Evolutionary conservation across 345 rosid genomes (phyloP).

Genomic region (Acer campestre): DNA sequence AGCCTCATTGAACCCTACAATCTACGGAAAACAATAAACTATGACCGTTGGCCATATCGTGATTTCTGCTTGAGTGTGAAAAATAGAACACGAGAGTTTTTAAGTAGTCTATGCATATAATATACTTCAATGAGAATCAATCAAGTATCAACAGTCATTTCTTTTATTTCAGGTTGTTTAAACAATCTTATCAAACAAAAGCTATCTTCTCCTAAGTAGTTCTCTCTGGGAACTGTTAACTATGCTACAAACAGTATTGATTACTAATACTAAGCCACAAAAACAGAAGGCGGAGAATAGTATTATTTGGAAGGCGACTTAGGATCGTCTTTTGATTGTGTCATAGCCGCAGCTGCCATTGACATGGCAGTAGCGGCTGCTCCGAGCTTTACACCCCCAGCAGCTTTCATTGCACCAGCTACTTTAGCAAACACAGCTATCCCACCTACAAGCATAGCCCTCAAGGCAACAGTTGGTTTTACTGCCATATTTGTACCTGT

Average conservation of each 20-base stretch:
- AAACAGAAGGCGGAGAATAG: neutral
- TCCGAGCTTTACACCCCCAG: conserved; percentile 85
- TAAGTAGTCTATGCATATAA: too few species aligned
- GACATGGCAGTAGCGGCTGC: conserved; percentile 87
- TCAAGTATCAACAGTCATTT: neutral
- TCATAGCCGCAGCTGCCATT: conserved; percentile 67
- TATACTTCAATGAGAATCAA: neutral
- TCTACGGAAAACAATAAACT: too few species aligned
- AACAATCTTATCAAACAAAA: neutral
- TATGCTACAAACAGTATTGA: conserved; percentile 10
- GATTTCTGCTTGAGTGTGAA: neutral
- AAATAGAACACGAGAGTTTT: neutral
- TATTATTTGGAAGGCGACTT: conserved; percentile 39
- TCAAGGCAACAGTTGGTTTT: conserved; percentile 87
- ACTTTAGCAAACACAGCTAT: conserved; percentile 77
- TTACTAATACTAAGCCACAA: neutral
- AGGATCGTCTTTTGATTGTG: conserved; percentile 64
- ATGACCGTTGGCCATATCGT: neutral
- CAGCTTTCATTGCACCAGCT: conserved; percentile 85
- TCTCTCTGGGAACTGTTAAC: conserved; percentile 2
- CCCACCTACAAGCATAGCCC: conserved; percentile 83
- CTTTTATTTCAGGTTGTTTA: conserved; percentile 22
- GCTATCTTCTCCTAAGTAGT: conserved; percentile 6
- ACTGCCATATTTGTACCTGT: conserved; percentile 56
- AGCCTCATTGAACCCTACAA: too few species aligned